Evolutionary conservation across 345 rosid species (phyloP), one percentile per base, ranked within the genome.

Genomic region (Camelina hispida): DNA sequence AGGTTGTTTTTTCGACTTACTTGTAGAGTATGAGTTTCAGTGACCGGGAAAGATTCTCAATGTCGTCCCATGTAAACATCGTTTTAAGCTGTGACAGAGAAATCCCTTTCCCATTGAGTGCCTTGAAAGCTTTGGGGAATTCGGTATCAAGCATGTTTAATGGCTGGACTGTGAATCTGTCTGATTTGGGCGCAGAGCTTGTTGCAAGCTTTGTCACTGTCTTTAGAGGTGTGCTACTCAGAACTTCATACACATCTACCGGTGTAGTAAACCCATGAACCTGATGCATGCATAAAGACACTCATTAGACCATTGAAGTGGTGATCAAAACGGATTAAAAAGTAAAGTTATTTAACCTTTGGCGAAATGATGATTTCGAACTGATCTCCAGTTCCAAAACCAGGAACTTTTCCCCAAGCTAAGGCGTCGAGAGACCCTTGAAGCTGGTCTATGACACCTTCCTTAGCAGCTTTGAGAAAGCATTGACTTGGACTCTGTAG

Each of bases 401-500:
- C 59, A 69, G 98, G 96, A 79, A 79, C 60, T 82, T 80, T 87
- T 48, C 98, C 99, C 99, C 99, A 95, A 7, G 89, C 87, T 69
- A 95, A 79, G 14, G 97, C 86, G 72, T 92, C 99, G 2, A 95
- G 44, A 62, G 87, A 85, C 46, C 99, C 99, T 66, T 82, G 88
- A 66, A 95, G 92, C 78, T 86, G 74, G 72, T 92, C 98, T 35
- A 14, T 66, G 2, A 75, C 78, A 69, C 83, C 97, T 38, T 82
- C 85, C 82, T 95, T 95, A 4, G 97, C 98, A 69, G 96, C 98
- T 81, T 88, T 92, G 52, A 90, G 80, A 71, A 95, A 89, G 72
- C 84, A 79, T 73, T 81, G 75, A 60, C 99, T 91, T 64, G 99
- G 99, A 71, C 81, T 89, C 99, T 95, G 81, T 74, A 77, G 22